Conservation (phyloP, 176 grass and related monocot genomes). For the Carex scoparia region DNA sequence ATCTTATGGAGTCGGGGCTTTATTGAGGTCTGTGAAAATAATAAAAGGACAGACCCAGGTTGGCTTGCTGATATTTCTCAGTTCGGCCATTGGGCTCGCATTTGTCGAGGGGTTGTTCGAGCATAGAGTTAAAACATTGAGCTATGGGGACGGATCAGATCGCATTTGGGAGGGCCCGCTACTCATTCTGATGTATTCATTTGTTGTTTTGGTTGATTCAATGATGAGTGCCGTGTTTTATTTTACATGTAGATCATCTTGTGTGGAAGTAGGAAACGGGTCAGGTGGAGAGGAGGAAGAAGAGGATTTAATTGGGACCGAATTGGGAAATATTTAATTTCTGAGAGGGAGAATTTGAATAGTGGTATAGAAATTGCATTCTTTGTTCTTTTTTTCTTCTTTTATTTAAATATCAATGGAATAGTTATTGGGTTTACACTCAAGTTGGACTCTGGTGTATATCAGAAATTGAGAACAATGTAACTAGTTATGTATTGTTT, state of each 20-base stretch:
- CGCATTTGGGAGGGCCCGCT: constrained; percentile 91
- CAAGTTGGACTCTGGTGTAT: background rate
- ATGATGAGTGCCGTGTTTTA: constrained; percentile 95
- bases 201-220: constrained; percentile 72
- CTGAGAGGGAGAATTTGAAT: background rate
- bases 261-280: constrained; percentile 38
- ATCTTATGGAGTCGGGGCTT: constrained; percentile 39
- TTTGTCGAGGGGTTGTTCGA: constrained; percentile 90
- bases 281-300: constrained; percentile 21
- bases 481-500: constrained; percentile 6
- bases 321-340: constrained; percentile 17
- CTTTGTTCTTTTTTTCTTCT: background rate
- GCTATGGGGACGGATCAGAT: constrained; percentile 78
- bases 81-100: constrained; percentile 61
- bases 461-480: constrained; percentile 13
- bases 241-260: constrained; percentile 80
- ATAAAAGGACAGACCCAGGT: constrained; percentile 82
- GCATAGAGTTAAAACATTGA: constrained; percentile 94
- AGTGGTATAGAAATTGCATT: constrained; percentile 16
- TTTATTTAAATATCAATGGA: background rate
- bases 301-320: constrained; percentile 17
- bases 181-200: constrained; percentile 85
- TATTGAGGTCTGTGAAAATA: constrained; percentile 56
- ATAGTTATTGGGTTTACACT: constrained; percentile 14
- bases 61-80: constrained; percentile 83